Conservation (phyloP, 176 grass and related monocot genomes). For the Pontederia paniculata region DNA sequence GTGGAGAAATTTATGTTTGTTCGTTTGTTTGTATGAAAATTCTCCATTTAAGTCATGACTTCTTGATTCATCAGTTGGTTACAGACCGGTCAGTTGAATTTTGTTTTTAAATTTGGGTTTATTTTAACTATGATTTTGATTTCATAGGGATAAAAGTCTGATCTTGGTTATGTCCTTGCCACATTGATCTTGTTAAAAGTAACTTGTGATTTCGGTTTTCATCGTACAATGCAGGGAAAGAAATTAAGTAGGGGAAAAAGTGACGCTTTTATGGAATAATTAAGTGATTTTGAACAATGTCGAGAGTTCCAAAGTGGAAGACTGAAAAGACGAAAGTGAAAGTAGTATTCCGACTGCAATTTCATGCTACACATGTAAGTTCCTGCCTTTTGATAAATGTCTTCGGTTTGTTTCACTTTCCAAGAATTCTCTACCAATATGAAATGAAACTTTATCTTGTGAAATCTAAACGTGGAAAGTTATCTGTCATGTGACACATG, state of each 20-base stretch:
- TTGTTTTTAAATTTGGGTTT: too few relatives aligned
- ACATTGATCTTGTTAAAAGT: slow-evolving; percentile 8
- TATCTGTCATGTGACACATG: too few relatives aligned
- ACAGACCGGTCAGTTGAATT: too few relatives aligned
- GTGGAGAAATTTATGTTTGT: too few relatives aligned
- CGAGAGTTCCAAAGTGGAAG: slow-evolving; percentile 92
- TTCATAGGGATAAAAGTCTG: neutral
- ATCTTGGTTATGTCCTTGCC: neutral
- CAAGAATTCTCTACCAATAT: slow-evolving; percentile 17
- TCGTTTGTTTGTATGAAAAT: too few relatives aligned
- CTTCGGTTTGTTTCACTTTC: slow-evolving; percentile 20
- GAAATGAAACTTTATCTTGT: slow-evolving; percentile 2
- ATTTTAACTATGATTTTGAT: too few relatives aligned
- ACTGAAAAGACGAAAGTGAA: slow-evolving; percentile 94
- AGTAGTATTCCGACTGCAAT: slow-evolving; percentile 91
- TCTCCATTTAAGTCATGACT: too few relatives aligned
- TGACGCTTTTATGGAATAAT: slow-evolving; percentile 22
- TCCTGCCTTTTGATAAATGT: slow-evolving; percentile 13
- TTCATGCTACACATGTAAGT: slow-evolving; percentile 93
- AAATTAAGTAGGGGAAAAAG: slow-evolving; percentile 17
- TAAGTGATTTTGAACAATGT: slow-evolving; percentile 50
- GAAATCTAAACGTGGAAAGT: neutral
- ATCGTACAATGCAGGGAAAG: slow-evolving; percentile 17
- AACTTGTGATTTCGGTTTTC: slow-evolving; percentile 14
- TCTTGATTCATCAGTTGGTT: too few relatives aligned